Base-by-base conservation (phyloP, 2,329 filamentous ascomycete species). In the Botrytis cinerea region DNA sequence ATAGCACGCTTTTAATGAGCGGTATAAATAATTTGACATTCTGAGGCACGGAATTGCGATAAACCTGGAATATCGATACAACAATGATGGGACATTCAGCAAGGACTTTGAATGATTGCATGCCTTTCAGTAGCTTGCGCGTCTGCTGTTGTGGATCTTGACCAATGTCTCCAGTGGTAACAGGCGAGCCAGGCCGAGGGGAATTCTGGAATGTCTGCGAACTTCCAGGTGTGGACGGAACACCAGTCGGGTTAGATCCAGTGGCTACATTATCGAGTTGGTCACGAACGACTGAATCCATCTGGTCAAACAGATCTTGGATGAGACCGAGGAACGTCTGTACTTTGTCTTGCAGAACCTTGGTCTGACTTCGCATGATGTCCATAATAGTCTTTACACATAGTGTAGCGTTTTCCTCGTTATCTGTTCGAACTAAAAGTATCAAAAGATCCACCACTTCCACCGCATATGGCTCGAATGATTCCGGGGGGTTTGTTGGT, bases 381-480 rank as follows among this genome's bases (percentile, higher is more conserved):
- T 99, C 96, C 85, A 97, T 98, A 70, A 97, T 94, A 22, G 95
- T 97, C 86, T 99, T 99, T 84, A 99, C 94, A 81, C 95, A 98
- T 75, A 99, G 85, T n/a, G 97, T 94, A 2, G 95, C 96, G 86
- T 99, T 99, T 76, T 99, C 96, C 83, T 99, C 96, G 79, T 99
- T 99, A 83, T 99, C 96, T 60, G 90, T 92, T 78, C 92, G 91
- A 74, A 98, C 94, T 74, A 99, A 85, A 72, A 89, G 88, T 90
- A 98, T 95, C 76, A 98, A 87, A 77, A 97, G 87, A 80, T 98
- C 95, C 74, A 98, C 93, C 75, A 97, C 91, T 81, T 97, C 93
- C 76, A 91, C 88, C 57, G 95, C 95, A 82, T 95, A 97, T 0
- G 91, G 92, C 81, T 98, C 95, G 83, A 98, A 91, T 1, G 90